Base-by-base conservation (phyloP, 805 yeast species). In the Kregervanrija delftensis region DNA sequence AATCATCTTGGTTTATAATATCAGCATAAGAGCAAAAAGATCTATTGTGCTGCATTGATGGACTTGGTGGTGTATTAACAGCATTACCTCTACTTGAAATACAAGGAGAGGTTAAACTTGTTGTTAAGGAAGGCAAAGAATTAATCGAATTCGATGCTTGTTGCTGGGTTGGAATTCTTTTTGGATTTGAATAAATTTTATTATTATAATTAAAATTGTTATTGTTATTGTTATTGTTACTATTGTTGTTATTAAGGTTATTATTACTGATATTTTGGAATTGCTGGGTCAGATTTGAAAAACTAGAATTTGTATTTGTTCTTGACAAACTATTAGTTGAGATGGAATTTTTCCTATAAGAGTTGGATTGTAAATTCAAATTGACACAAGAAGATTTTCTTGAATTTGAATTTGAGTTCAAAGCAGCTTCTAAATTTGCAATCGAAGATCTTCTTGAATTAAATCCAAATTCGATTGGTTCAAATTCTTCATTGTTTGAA, bases 11-110 rank as follows among this genome's bases (percentile, higher is more conserved):
- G 50, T 71, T 76, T 48, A 84, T 73, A 76, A 86, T 74, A 54
- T 86, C 96, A 3, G 91, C 95, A 61, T 83, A 86, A 2, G 89
- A 81, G 57, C 79, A 83, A 59, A 86, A 86, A 34, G 73, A 69
- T 42, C 59, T 64, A 42, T 55, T 58, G 33, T 55, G 53, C 41
- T 44, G 54, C 31, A 55, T 32, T 30, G 44, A 28, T 50, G 63
- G 57, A 41, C 64, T 64, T 13, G 73, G 71, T 8, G 76, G 72
- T n/a, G 15, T 13, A 14, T 39, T 17, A 11, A 40, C 15, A 30
- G 36, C 33, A 4, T 31, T 30, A 30, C 37, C 15, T 39, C 48
- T 44, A 16, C 44, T 37, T 30, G 12, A 31, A 12, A 30, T 30
- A 12, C 41, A 39, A 17, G 42, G 16, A 17, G 49, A 32, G 4